Base-by-base conservation (phyloP, 345 rosid species). In the Heritiera littoralis region DNA sequence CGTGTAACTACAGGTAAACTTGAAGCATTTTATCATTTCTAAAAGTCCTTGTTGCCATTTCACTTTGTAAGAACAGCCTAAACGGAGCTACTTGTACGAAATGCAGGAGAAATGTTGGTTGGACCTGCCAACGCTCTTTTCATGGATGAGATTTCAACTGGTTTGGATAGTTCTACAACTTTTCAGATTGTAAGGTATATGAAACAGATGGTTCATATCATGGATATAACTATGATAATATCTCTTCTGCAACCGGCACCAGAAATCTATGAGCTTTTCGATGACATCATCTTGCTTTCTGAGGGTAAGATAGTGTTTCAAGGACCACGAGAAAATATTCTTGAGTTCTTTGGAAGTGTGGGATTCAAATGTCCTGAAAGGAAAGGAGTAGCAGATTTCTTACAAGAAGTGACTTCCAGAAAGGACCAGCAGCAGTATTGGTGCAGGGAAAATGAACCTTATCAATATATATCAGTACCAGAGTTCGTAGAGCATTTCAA, bases 1-100 rank as follows among this genome's bases (percentile, higher is more conserved):
- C 86, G 93, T 9, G 90, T 88, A 18, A 90, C 90, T 35, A 90
- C 90, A 10, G 93, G 93, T 82, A 77, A 18, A 58, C 13, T 12
- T 49, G 54, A 12, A 11, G 54, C 54, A 49, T 49, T 49, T 49
- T 49, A 2, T 49, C 54, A 49, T 12, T 49, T 49, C 2, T 1
- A 54, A 15, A 17, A 54, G 20, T 54, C 59, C 8, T 15, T 23
- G 32, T 11, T 49, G 14, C 65, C 38, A 23, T 23, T 28, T 60
- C 14, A 10, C 35, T 41, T 60, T 60, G 38, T 66, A 66, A 66
- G 71, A 41, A 43, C 30, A 45, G 28, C 72, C 17, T 67, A 67
- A n/a, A 14, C 18, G 0, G 18, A 13, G n/a, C 18, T 14, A 52
- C 18, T 52, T 14, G 14, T 52, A 14, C 18, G 14, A 52, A 52